These are phyloP conservation scores for Monascus purpureus DNA, from an alignment of 495 filamentous ascomycete genomes.

Conservation along the genomic window DNA sequence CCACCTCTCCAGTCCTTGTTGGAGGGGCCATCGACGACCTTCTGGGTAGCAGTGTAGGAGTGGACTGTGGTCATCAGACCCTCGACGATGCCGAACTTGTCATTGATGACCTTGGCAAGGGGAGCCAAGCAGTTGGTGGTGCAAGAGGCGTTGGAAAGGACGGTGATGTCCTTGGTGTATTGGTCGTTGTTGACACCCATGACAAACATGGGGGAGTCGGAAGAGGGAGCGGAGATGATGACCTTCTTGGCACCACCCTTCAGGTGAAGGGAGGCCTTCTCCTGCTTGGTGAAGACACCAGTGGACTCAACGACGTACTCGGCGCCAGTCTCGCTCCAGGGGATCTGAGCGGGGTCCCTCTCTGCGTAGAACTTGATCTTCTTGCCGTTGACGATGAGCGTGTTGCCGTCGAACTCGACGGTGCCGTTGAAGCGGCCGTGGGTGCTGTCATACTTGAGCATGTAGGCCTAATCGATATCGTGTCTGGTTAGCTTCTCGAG, in stretches of 20 bases:
- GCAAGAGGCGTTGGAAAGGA: slow-evolving; percentile 99
- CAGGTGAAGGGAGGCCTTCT: slow-evolving; percentile 90
- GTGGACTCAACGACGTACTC: slow-evolving; percentile 98
- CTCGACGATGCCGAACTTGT: slow-evolving; percentile 94
- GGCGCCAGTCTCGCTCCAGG: slow-evolving; percentile 78
- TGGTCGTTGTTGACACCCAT: slow-evolving; percentile 95
- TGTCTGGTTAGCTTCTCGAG: too few relatives aligned
- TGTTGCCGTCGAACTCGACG: slow-evolving; percentile 55
- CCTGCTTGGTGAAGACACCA: slow-evolving; percentile 97
- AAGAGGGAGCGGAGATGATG: slow-evolving; percentile 97
- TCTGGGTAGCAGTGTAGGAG: slow-evolving; percentile 99
- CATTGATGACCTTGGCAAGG: slow-evolving; percentile 96
- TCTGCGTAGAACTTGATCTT: slow-evolving; percentile 89
- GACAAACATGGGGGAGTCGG: slow-evolving; percentile 99
- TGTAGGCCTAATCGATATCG: slow-evolving; percentile 58
- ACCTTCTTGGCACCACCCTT: slow-evolving; percentile 99
- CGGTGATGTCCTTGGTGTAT: slow-evolving; percentile 76
- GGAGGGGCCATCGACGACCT: slow-evolving; percentile 96
- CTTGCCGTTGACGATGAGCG: slow-evolving; percentile 90
- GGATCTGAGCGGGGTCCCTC: slow-evolving; percentile 82
- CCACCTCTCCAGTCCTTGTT: slow-evolving; percentile 99
- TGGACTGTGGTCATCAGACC: slow-evolving; percentile 99
- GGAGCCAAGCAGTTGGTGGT: slow-evolving; percentile 99
- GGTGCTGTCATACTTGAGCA: slow-evolving; percentile 97
- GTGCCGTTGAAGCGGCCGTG: slow-evolving; percentile 95